Evolutionary conservation across 495 filamentous ascomycete species (phyloP).

Genomic region (Chaetomium cochliodes): DNA sequence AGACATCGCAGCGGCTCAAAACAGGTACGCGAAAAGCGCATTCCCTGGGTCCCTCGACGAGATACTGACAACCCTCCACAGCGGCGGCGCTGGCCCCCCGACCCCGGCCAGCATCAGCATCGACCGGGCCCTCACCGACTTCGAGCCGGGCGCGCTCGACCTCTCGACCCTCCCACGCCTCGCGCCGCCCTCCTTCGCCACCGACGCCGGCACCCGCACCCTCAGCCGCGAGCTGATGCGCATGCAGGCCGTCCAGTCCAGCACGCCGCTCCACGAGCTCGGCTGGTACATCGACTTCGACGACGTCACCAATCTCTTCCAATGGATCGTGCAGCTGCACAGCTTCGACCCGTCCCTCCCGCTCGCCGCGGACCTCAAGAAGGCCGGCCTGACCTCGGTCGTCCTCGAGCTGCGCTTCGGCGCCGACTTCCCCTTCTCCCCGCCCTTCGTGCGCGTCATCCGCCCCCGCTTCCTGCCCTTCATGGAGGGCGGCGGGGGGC

Average conservation of each 20-base stretch:
- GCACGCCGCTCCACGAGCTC: constrained; percentile 62
- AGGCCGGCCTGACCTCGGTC: constrained; percentile 58
- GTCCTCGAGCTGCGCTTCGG: constrained; percentile 82
- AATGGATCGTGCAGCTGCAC: constrained; percentile 92
- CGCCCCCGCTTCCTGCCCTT: constrained; percentile 76
- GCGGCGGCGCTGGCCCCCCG: neutral
- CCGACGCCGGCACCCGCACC: constrained; percentile 56
- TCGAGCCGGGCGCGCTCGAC: constrained; percentile 63
- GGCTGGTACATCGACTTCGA: constrained; percentile 80
- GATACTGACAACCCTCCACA: neutral
- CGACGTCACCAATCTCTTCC: constrained; percentile 66
- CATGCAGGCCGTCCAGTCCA: constrained; percentile 60
- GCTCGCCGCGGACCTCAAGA: constrained; percentile 73
- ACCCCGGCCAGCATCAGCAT: constrained; percentile 11
- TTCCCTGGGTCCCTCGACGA: neutral
- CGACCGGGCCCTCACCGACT: constrained; percentile 52
- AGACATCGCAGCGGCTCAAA: neutral
- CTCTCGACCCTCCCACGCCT: constrained; percentile 57
- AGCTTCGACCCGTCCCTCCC: constrained; percentile 70
- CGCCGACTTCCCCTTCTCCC: constrained; percentile 68
- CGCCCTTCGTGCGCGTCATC: constrained; percentile 84
- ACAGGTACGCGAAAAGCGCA: neutral
- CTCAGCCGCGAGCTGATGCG: constrained; percentile 62
- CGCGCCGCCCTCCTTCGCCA: constrained; percentile 67
- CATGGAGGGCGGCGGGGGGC: constrained; percentile 72